These are phyloP conservation scores for Aspergillus caelatus DNA, from an alignment of 2,329 filamentous ascomycete species.

Conservation along the genomic window DNA sequence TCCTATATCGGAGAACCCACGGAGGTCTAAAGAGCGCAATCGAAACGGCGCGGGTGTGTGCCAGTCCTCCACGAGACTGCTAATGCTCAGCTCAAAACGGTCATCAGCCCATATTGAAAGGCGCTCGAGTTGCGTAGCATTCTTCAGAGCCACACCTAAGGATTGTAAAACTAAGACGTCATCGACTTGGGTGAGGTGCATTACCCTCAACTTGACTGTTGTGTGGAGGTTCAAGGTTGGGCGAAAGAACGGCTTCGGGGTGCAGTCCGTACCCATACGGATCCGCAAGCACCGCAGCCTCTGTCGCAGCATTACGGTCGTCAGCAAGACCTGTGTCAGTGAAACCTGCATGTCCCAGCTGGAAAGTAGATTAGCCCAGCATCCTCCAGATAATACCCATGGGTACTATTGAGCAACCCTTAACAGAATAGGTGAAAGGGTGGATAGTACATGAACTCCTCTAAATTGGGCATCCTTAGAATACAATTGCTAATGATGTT, in stretches of 20 bases:
- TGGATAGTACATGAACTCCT: not conserved
- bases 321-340: conserved; percentile 4
- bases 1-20: conserved; percentile 1
- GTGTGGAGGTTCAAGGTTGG: not conserved
- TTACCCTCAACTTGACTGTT: not conserved
- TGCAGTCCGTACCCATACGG: conserved; percentile 7
- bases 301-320: not conserved
- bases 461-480: not conserved
- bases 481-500: not conserved
- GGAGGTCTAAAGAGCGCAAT: conserved; percentile 1
- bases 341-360: conserved; percentile 11
- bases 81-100: not conserved
- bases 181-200: conserved; percentile 4
- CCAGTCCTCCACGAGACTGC: not conserved
- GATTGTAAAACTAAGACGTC: not conserved
- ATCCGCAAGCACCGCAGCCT: not conserved
- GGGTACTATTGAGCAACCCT: not conserved
- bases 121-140: not conserved
- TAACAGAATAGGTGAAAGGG: not conserved
- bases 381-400: not conserved
- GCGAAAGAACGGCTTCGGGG: conserved; percentile 9
- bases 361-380: not conserved
- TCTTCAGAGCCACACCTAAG: not conserved
- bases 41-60: not conserved
- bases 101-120: conserved; percentile 5